Base-by-base conservation (phyloP, 2,329 filamentous ascomycete genomes). In the Xylariaceae sp. region DNA sequence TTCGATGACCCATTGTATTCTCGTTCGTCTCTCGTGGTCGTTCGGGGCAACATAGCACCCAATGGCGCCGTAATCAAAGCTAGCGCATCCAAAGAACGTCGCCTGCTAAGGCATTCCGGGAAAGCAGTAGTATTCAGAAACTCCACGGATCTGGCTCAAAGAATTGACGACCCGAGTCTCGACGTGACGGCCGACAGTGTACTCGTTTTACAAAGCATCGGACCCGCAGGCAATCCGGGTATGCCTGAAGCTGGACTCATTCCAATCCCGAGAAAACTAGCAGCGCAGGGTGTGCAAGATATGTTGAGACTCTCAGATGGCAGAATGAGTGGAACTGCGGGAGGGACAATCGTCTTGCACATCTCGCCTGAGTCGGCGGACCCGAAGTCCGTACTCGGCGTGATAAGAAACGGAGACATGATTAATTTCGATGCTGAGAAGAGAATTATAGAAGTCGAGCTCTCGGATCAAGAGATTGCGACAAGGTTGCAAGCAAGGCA, bases 341-440 rank as follows among this genome's bases (percentile, higher is more conserved):
- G 95, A 42, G 91, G 91, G 0, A 96, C 94, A 49, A 92, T 96
- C 56, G 89, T 94, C 0, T 82, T 94, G 6, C 91, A 96, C 59
- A 85, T 96, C 6, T 85, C 85, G 2, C 91, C 91, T 1, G 91
- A 96, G 68, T 89, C 90, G 1, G 89, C 87, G 0, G 69, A 78
- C 30, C 87, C 88, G 0, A 83, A 80, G 11, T 90, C 88, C 0
- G 87, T 90, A 0, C 81, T 96, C 54, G 91, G 88, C 0, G 70
- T 95, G 1, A 82, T 96, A 3, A 68, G 75, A 52, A 81, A 89
- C 52, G 90, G 90, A 0, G 91, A 96, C 67, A 63, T 83, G 19
- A 83, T 96, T 42, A 86, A 82, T 0, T 94, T 92, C 60, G 86
- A 91, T 68, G 83, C 87, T 45, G 86, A 80, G 38, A 82, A 82